phyloP scores from a whole-genome alignment of 345 rosid genomes.

The Euclidium syriacum region DNA sequence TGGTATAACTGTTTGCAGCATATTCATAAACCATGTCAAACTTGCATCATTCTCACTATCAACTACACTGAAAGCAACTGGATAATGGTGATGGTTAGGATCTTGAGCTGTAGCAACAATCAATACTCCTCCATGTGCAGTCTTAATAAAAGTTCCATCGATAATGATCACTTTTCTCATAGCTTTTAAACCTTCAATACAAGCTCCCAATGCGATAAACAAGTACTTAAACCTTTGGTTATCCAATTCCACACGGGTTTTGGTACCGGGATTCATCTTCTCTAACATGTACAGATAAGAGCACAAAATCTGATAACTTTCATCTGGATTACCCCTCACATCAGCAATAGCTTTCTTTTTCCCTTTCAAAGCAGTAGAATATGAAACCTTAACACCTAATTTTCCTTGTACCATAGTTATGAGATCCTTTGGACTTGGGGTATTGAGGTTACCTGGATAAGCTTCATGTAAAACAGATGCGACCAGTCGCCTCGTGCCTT shows the following conservation, averaged over 20 bases:
- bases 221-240: no score
- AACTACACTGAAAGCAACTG: not conserved
- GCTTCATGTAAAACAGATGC: not conserved
- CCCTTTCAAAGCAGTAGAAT: no score
- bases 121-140: not conserved
- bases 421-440: not conserved
- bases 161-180: not conserved
- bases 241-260: no score
- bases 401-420: no score
- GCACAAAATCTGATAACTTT: no score
- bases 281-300: no score
- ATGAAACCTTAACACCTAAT: no score
- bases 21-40: not conserved
- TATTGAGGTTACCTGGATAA: not conserved
- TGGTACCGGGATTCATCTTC: no score
- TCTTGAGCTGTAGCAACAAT: not conserved
- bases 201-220: not conserved
- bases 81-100: not conserved
- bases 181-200: not conserved
- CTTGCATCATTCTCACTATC: not conserved
- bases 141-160: not conserved
- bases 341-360: no score
- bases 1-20: not conserved
- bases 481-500: no score
- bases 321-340: no score